These are phyloP conservation scores for Hippophae gyantsensis DNA, from an alignment of 306 rosid species.

Conservation along the genomic window DNA sequence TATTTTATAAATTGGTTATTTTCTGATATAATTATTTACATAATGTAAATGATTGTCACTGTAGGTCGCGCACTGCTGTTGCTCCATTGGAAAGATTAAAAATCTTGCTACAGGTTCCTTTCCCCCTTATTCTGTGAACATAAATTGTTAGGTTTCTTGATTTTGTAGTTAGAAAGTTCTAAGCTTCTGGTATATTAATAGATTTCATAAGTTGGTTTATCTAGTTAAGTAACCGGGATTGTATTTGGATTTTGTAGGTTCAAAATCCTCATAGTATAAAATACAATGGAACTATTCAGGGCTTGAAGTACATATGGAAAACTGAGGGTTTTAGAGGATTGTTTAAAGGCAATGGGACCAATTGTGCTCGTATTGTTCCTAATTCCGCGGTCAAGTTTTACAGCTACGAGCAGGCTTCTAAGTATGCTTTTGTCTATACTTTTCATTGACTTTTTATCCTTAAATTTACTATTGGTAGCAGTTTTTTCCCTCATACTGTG, in stretches of 20 bases:
- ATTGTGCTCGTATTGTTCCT: slow-evolving; percentile 66
- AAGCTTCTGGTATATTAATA: not conserved
- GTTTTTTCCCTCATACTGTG: no score
- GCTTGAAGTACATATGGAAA: slow-evolving; percentile 52
- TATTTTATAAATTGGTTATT: not conserved
- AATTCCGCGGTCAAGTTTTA: slow-evolving; percentile 69
- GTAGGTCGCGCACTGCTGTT: slow-evolving; percentile 60
- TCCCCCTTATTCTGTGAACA: not conserved
- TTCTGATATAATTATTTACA: slow-evolving; percentile 1
- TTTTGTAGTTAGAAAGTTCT: not conserved
- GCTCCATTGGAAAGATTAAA: slow-evolving; percentile 58
- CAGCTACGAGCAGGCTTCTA: slow-evolving; percentile 60
- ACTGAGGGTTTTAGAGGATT: slow-evolving; percentile 52
- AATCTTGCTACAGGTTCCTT: slow-evolving; percentile 50
- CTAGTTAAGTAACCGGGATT: slow-evolving; percentile 18
- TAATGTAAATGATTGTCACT: slow-evolving; percentile 6
- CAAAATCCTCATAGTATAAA: slow-evolving; percentile 41
- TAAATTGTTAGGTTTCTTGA: not conserved
- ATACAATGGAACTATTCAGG: slow-evolving; percentile 55
- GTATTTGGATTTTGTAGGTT: slow-evolving; percentile 31
- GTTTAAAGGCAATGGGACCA: slow-evolving; percentile 71
- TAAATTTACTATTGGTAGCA: not conserved
- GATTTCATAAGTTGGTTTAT: not conserved
- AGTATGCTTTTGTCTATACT: slow-evolving; percentile 26
- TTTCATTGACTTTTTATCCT: not conserved